Percentiles rank a stretch among this genome's conserved stretches.
phyloP scores from a whole-genome alignment of 108 stramenopile genomes.

The Skeletonema menzelii region DNA sequence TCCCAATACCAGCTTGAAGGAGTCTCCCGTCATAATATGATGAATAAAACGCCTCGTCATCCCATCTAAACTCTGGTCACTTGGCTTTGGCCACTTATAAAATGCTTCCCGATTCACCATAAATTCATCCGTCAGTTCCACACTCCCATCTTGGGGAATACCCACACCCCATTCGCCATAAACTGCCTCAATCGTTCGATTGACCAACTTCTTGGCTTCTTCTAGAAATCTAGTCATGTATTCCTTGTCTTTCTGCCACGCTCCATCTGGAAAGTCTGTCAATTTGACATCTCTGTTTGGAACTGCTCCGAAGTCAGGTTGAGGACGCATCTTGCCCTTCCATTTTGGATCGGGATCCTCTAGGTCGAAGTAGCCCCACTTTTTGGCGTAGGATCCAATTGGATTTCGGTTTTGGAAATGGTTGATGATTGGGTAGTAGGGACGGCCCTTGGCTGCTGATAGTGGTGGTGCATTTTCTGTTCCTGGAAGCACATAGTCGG shows the following conservation, averaged over 20 bases:
- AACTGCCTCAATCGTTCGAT: conserved; percentile 67
- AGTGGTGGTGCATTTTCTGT: conserved; percentile 29
- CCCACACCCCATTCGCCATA: conserved; percentile 64
- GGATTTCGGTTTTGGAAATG: conserved; percentile 39
- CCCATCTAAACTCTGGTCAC: conserved; percentile 34
- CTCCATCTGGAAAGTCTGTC: conserved; percentile 38
- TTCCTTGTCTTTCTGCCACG: conserved; percentile 68
- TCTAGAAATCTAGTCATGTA: conserved; percentile 61
- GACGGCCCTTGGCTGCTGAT: conserved; percentile 32
- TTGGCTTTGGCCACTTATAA: conserved; percentile 14
- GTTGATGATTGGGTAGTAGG: conserved; percentile 26
- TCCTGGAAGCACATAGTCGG: conserved; percentile 19
- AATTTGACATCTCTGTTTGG: conserved; percentile 39
- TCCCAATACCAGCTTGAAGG: conserved; percentile 47
- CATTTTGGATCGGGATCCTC: conserved; percentile 37
- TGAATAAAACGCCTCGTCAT: conserved; percentile 51
- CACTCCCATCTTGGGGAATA: neutral
- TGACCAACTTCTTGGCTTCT: conserved; percentile 61
- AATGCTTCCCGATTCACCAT: conserved; percentile 5
- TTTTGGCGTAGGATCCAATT: conserved; percentile 8
- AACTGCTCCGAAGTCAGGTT: conserved; percentile 21
- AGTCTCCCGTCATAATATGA: conserved; percentile 53
- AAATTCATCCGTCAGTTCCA: conserved; percentile 2
- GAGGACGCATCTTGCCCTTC: conserved; percentile 35
- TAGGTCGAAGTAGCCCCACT: conserved; percentile 37